Base-by-base conservation (phyloP, 768 basidiomycete species). In the Lyophyllum shimeji region DNA sequence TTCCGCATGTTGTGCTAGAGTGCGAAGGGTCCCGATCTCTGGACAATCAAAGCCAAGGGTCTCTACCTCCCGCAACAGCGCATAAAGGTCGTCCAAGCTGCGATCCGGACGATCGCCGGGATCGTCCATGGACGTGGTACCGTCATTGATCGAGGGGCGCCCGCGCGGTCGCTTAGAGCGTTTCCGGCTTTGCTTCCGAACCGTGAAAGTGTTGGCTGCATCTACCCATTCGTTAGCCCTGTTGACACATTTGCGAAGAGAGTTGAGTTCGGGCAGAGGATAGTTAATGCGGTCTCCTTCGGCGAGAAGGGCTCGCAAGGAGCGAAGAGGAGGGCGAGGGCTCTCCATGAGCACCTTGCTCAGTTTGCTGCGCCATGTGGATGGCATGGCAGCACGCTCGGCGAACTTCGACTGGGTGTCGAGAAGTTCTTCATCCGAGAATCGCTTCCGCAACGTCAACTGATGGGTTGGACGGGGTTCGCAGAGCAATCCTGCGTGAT, bases 151-250 rank as follows among this genome's bases (percentile, higher is more conserved):
- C 33, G 78, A 73, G 46, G 74, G 79, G 42, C 85, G 79, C 27
- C 84, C 80, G 55, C 82, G 81, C 48, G 84, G 81, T 53, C 84
- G 77, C 50, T 85, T 80, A 18, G 86, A 78, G n/a, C 89, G 87
- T 67, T 90, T 90, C 52, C 89, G 81, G 58, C 84, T 87, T 64
- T 89, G 86, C 69, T 92, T 93, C 52, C 90, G 86, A 49, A 87
- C 82, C 57, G 87, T 77, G 72, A 91, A 91, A 0, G 82, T 77
- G 60, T 90, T 90, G 29, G 90, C 90, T 8, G 84, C 78, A 56
- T 93, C 92, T n/a, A 94, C 77, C 94, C 94, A 95, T 64, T 89
- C 88, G 60, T 86, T 92, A 18, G 90, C 94, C 58, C 84, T 80
- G 43, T 69, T 81, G 50, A 98, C 91, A 65, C 91, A 91, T 70